phyloP scores from a whole-genome alignment of 345 rosid species.

The Hibiscus tridactylites region DNA sequence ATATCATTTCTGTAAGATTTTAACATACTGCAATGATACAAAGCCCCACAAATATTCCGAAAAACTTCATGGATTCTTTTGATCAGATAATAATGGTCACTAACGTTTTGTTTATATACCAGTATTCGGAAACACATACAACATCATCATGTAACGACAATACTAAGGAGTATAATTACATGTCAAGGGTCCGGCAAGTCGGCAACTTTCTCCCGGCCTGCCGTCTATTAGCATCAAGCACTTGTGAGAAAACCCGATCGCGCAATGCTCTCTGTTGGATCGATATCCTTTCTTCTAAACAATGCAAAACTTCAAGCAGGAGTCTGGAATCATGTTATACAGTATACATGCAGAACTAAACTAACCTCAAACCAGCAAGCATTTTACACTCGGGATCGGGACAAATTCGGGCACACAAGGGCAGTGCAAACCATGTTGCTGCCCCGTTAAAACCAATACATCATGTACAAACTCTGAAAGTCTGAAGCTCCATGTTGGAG shows the following conservation, averaged over 20 bases:
- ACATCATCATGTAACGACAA: background rate
- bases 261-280: slow-evolving; percentile 33
- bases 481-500: no score
- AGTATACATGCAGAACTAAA: slow-evolving; percentile 15
- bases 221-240: slow-evolving; percentile 20
- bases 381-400: slow-evolving; percentile 13
- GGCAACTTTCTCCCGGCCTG: slow-evolving; percentile 13
- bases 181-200: slow-evolving; percentile 33
- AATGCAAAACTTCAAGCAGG: slow-evolving; percentile 27
- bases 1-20: no score
- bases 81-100: background rate
- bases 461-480: background rate
- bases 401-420: slow-evolving; percentile 38
- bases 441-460: slow-evolving; percentile 44
- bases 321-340: slow-evolving; percentile 17
- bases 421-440: slow-evolving; percentile 69
- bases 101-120: background rate
- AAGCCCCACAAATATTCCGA: no score
- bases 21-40: no score
- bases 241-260: slow-evolving; percentile 31
- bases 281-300: slow-evolving; percentile 20
- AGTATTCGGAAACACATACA: background rate
- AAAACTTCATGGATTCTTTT: no score
- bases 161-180: slow-evolving; percentile 28
- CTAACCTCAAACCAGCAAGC: slow-evolving; percentile 30